Conservation (phyloP, 2,329 filamentous ascomycete genomes). For the Orbilia blumenaviensis region DNA sequence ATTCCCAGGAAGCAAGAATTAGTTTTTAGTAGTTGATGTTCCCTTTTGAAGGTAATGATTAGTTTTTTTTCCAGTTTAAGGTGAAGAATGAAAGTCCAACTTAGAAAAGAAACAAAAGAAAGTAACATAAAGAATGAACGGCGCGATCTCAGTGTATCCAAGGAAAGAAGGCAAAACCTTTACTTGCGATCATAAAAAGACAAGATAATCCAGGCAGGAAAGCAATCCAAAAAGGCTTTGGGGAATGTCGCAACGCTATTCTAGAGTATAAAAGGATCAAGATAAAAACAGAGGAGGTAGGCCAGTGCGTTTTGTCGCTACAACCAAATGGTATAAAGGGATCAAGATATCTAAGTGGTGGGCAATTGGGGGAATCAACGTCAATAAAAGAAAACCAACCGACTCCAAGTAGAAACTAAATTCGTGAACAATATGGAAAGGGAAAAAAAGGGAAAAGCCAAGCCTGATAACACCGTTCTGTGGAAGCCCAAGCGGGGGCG, state of each 20-base stretch:
- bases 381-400: slow-evolving; percentile 33
- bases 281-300: slow-evolving; percentile 4
- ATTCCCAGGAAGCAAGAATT: background rate
- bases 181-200: background rate
- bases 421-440: slow-evolving; percentile 1
- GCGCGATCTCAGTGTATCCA: background rate
- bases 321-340: slow-evolving; percentile 44
- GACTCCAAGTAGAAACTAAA: slow-evolving; percentile 26
- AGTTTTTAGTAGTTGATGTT: background rate
- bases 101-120: slow-evolving; percentile 12
- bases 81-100: slow-evolving; percentile 1
- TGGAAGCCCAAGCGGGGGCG: slow-evolving; percentile 4
- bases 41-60: slow-evolving; percentile 14
- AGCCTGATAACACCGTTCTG: slow-evolving; percentile 51
- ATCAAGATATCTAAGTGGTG: slow-evolving; percentile 18
- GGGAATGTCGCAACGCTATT: slow-evolving; percentile 50
- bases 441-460: slow-evolving; percentile 23
- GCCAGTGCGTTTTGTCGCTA: slow-evolving; percentile 19
- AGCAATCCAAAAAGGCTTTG: background rate
- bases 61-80: slow-evolving; percentile 6
- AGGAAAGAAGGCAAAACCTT: background rate
- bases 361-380: slow-evolving; percentile 42
- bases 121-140: slow-evolving; percentile 12
- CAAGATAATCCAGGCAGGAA: background rate
- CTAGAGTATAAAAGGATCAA: slow-evolving; percentile 22